A percentile compares a stretch with the other conserved stretches of the same genome.
These are phyloP conservation scores for Termitomyces eurrhizus DNA, from an alignment of 768 basidiomycete genomes.

Conservation along the genomic window DNA sequence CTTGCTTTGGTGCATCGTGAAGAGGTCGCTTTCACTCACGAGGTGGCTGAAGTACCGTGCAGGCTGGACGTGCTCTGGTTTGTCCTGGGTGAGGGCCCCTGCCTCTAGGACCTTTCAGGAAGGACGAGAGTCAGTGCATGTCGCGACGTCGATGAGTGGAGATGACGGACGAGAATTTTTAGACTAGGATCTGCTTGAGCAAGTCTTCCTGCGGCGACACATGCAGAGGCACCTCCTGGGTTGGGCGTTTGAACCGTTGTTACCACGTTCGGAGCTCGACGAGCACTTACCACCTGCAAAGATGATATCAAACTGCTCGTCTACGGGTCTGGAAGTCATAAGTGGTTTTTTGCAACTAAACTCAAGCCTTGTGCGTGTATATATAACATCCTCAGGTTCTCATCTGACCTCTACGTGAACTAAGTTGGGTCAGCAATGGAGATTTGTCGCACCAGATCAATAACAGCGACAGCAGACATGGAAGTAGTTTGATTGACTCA, in stretches of 20 bases:
- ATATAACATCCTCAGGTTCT: neutral
- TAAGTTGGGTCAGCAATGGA: too few species aligned
- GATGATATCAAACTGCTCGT: neutral
- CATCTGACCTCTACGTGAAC: too few species aligned
- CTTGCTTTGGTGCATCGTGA: constrained; percentile 43
- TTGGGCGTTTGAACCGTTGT: neutral
- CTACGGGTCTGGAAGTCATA: constrained; percentile 29
- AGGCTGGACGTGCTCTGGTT: constrained; percentile 48
- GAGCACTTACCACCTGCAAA: neutral
- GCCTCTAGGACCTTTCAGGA: constrained; percentile 48
- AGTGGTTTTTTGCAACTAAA: neutral
- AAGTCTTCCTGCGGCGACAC: constrained; percentile 53
- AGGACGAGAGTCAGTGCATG: neutral
- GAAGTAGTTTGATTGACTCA: too few species aligned
- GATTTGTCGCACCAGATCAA: too few species aligned
- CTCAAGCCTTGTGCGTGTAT: neutral
- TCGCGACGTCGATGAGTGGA: neutral
- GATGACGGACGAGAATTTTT: constrained; percentile 44
- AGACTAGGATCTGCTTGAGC: constrained; percentile 46
- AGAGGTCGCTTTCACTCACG: constrained; percentile 30
- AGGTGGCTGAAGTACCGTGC: constrained; percentile 45
- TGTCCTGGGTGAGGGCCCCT: constrained; percentile 46
- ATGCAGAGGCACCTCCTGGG: constrained; percentile 49
- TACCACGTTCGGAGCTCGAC: neutral
- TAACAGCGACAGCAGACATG: too few species aligned